Evolutionary conservation across 2,329 filamentous ascomycete species (phyloP), one percentile per base, ranked within the genome.

Genomic region (Cephalotrichum gorgonifer): DNA sequence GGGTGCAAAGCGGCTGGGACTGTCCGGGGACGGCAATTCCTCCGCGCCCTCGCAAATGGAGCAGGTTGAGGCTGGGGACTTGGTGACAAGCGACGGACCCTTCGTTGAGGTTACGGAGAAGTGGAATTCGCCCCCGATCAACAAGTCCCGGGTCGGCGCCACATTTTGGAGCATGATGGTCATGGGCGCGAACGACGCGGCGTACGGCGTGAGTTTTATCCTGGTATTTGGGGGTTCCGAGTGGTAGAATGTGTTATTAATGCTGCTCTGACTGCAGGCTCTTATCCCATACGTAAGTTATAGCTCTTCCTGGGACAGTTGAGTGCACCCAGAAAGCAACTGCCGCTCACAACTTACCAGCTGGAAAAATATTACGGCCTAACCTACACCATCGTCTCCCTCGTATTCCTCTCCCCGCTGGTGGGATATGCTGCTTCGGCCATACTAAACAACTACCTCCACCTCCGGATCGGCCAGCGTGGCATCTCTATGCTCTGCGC

Each of bases 401-500:
- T 85, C 2, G 65, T 86, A 41, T 87, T 86, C 60, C 67, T 86
- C 12, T 75, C 82, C 0, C 81, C 82, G 0, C 79, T 86, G 44
- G 66, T 75, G 3, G 83, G 83, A 43, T 87, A 86, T 63, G 71
- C 78, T 12, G 56, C 74, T 2, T 80, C 82, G 1, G 82, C 81
- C 1, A 62, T 86, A 1, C 59, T 75, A 45, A 88, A 86, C 62
- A 85, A 83, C 58, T 63, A 64, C 9, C 72, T 87, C 43, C 84
- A 86, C 61, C 68, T 81, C 55, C 62, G 65, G 54, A 69, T 80
- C 45, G 86, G 87, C 33, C 85, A 87, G 58, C 75, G 83, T 15
- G 86, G 86, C 11, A 75, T 89, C 9, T 84, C 85, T 11, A 58
- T 86, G 46, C 62, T 88, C 5, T 81, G 74, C 0, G 81, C 85